phyloP scores from a whole-genome alignment of 306 rosid genomes.

The Acacia melanoxylon region DNA sequence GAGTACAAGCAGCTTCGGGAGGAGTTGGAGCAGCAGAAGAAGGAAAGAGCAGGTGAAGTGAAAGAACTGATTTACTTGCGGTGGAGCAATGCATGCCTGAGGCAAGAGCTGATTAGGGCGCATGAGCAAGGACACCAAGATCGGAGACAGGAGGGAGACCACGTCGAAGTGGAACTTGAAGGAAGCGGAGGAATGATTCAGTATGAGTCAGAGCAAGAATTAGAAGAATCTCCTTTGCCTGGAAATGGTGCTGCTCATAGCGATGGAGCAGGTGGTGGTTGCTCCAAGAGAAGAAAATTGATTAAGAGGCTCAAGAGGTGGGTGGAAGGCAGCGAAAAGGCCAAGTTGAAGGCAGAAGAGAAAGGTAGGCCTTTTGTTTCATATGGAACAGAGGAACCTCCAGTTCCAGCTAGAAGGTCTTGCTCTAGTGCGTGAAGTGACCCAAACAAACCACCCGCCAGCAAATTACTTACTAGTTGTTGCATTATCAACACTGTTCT shows the following conservation, averaged over 20 bases:
- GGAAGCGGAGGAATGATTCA: slow-evolving; percentile 26
- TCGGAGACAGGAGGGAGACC: slow-evolving; percentile 2
- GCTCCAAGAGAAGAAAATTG: slow-evolving; percentile 48
- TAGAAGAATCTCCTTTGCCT: slow-evolving; percentile 27
- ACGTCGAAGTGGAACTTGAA: slow-evolving; percentile 37
- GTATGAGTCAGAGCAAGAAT: slow-evolving; percentile 46
- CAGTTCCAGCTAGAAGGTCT: slow-evolving; percentile 39
- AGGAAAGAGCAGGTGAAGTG: slow-evolving; percentile 42
- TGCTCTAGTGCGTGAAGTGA: slow-evolving; percentile 50
- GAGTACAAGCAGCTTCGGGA: slow-evolving; percentile 32
- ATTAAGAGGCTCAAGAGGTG: slow-evolving; percentile 52
- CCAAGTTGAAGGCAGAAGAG: slow-evolving; percentile 41
- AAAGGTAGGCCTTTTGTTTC: slow-evolving; percentile 37
- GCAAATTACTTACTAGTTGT: neutral
- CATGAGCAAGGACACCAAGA: slow-evolving; percentile 30
- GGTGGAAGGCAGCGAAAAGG: slow-evolving; percentile 63
- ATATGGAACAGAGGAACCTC: slow-evolving; percentile 36
- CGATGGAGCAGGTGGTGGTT: slow-evolving; percentile 21
- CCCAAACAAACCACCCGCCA: neutral
- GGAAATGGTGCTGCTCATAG: slow-evolving; percentile 36
- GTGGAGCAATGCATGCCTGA: slow-evolving; percentile 56
- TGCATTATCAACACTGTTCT: neutral
- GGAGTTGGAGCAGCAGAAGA: slow-evolving; percentile 53
- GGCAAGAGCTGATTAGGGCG: slow-evolving; percentile 44
- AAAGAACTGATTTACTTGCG: slow-evolving; percentile 47